Base-by-base conservation (phyloP, 2,329 filamentous ascomycete species). In the Colletotrichum eleusines region DNA sequence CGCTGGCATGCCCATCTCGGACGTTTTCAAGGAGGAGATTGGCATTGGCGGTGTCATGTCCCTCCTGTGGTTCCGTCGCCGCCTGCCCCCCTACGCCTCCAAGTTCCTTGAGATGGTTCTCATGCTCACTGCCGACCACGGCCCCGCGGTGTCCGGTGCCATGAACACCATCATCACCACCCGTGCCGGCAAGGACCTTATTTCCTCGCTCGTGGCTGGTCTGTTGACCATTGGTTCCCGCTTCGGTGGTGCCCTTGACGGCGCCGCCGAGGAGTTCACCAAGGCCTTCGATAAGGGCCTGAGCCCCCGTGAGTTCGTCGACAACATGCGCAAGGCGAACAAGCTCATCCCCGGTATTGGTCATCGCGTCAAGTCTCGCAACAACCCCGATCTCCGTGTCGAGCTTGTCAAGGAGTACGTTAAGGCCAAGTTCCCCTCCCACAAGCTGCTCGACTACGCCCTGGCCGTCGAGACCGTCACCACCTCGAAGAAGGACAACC, bases 161-260 rank as follows among this genome's bases (percentile, higher is more conserved):
- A 99, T 99, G 96, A 99, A 99, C 92, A 99, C 96, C 82, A 99
- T 99, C 83, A 98, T 99, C 83, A 99, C 96, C 74, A 99, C 96
- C 72, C 94, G 96, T 93, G 96, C 96, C 74, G 96, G 96, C 83
- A 99, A 99, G 89, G 96, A 99, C 82, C 87, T 99, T 76, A 98
- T 99, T 87, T 95, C 91, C 78, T 93, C 96, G 58, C 89, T 99
- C 74, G 96, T 99, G 69, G 93, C 93, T 78, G 96, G 96, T 94
- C 93, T 99, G 65, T 87, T 99, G 81, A 99, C 96, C 78, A 99
- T 99, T 79, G 96, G 96, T 80, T 98, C 95, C 71, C 93, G 96
- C 74, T 99, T 99, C 83, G 96, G 96, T 90, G 96, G 96, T 91
- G 96, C 96, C 75, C 92, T 98, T 74, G 96, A 99, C 80, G 96